These are phyloP conservation scores for Debaryomyces castellii DNA, from an alignment of 805 yeast species.

Conservation along the genomic window DNA sequence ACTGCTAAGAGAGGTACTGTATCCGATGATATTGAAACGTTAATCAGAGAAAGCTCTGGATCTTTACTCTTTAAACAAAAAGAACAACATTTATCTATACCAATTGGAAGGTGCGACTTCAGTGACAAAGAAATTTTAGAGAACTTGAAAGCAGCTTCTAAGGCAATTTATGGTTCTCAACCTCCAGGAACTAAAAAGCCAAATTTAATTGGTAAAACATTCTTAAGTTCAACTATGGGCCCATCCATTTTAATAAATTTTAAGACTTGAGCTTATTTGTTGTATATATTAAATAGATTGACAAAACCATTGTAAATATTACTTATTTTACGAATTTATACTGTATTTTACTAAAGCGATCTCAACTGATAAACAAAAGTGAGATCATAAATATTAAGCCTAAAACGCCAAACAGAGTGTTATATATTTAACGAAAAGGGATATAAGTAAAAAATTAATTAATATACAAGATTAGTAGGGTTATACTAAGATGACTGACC, in stretches of 20 bases:
- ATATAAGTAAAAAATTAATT: too few relatives aligned
- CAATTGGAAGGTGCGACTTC: slow-evolving; percentile 77
- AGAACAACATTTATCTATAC: slow-evolving; percentile 56
- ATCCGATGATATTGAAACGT: slow-evolving; percentile 54
- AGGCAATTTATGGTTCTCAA: slow-evolving; percentile 55
- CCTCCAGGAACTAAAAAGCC: slow-evolving; percentile 67
- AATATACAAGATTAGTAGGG: background rate
- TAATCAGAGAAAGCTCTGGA: slow-evolving; percentile 59
- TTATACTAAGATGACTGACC: too few relatives aligned
- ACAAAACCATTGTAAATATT: background rate
- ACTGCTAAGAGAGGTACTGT: slow-evolving; percentile 84
- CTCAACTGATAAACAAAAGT: background rate
- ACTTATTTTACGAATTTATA: background rate
- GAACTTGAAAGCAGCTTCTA: slow-evolving; percentile 67
- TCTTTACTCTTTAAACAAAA: slow-evolving; percentile 78
- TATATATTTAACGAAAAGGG: too few relatives aligned
- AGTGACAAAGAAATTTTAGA: slow-evolving; percentile 71
- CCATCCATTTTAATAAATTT: slow-evolving; percentile 71
- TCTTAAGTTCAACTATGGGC: slow-evolving; percentile 68
- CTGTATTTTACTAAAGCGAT: background rate
- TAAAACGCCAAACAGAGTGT: too few relatives aligned
- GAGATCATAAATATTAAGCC: too few relatives aligned
- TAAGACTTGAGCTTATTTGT: slow-evolving; percentile 11
- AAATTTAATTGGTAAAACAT: slow-evolving; percentile 67
- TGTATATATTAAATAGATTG: slow-evolving; percentile 3